Percentiles rank a stretch among this genome's conserved stretches.
These are phyloP conservation scores for Irpex sp. DNA, from an alignment of 1,284 basidiomycete genomes.

Conservation along the genomic window DNA sequence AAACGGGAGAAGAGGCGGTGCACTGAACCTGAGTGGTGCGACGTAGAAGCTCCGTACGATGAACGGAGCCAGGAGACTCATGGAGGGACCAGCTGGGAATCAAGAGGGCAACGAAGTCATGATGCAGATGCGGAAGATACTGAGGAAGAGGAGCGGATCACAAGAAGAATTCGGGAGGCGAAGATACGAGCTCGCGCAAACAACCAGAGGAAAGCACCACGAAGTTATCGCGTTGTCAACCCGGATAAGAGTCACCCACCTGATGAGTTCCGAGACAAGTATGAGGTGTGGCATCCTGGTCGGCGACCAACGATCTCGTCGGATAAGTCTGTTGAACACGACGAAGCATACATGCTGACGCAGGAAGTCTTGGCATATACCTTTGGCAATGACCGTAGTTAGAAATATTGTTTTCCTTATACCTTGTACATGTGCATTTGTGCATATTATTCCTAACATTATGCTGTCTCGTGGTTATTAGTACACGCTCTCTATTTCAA, in stretches of 20 bases:
- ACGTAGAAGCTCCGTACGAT: background rate
- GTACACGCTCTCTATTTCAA: background rate
- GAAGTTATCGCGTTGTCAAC: constrained; percentile 7
- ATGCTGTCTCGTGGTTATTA: background rate
- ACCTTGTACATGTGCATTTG: background rate
- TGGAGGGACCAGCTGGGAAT: background rate
- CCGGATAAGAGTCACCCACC: constrained; percentile 5
- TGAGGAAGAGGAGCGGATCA: constrained; percentile 1
- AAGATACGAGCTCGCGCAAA: constrained; percentile 1
- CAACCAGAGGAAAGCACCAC: constrained; percentile 7
- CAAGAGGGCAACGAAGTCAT: background rate
- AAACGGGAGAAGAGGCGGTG: constrained; percentile 21
- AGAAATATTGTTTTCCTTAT: background rate
- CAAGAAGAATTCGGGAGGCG: constrained; percentile 1
- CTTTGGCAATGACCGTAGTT: constrained; percentile 4
- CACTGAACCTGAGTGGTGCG: constrained; percentile 6
- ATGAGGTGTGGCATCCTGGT: constrained; percentile 3
- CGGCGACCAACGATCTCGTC: background rate
- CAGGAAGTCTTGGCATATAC: constrained; percentile 15
- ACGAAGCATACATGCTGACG: constrained; percentile 14
- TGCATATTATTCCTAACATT: background rate
- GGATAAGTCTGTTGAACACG: constrained; percentile 1
- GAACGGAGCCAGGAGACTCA: background rate
- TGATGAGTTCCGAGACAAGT: constrained; percentile 6
- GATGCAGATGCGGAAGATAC: constrained; percentile 1